Evolutionary conservation across 768 basidiomycete genomes (phyloP).

Genomic region (Mycena vitilis): DNA sequence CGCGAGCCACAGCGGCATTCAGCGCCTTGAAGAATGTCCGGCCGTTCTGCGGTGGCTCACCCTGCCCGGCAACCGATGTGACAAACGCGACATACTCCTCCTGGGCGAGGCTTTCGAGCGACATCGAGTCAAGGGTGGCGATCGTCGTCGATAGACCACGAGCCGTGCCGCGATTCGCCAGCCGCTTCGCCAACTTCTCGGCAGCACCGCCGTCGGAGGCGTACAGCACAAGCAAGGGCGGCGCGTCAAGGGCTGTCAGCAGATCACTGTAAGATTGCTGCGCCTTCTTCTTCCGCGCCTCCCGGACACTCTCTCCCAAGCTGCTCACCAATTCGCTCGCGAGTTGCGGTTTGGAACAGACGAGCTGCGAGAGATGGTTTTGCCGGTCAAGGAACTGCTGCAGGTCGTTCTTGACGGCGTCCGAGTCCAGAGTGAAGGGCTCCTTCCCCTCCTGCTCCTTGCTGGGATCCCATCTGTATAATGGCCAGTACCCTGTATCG

Average conservation of each 20-base stretch:
- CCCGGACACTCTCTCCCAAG: conserved; percentile 85
- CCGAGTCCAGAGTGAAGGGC: conserved; percentile 93
- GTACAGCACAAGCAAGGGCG: conserved; percentile 89
- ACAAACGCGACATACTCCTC: conserved; percentile 87
- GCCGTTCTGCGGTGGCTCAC: conserved; percentile 97
- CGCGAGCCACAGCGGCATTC: conserved; percentile 70
- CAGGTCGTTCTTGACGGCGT: conserved; percentile 93
- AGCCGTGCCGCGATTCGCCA: conserved; percentile 84
- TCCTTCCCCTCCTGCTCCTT: conserved; percentile 82
- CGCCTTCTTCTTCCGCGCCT: conserved; percentile 84
- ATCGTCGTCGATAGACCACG: conserved; percentile 84
- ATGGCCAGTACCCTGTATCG: conserved; percentile 96
- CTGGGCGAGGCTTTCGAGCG: conserved; percentile 77
- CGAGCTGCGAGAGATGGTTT: conserved; percentile 95
- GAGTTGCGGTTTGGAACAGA: conserved; percentile 81
- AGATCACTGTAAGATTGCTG: conserved; percentile 87
- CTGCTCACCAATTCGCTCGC: conserved; percentile 86
- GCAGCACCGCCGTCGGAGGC: conserved; percentile 95
- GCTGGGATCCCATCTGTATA: conserved; percentile 97
- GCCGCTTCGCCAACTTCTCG: conserved; percentile 95
- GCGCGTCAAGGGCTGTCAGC: conserved; percentile 86
- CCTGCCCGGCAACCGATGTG: conserved; percentile 95
- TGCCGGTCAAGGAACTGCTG: conserved; percentile 95
- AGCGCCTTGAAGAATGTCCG: conserved; percentile 89
- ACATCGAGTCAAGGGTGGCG: conserved; percentile 83